Evolutionary conservation across 2,329 filamentous ascomycete genomes (phyloP).

Genomic region (Waltergamsia citrina): DNA sequence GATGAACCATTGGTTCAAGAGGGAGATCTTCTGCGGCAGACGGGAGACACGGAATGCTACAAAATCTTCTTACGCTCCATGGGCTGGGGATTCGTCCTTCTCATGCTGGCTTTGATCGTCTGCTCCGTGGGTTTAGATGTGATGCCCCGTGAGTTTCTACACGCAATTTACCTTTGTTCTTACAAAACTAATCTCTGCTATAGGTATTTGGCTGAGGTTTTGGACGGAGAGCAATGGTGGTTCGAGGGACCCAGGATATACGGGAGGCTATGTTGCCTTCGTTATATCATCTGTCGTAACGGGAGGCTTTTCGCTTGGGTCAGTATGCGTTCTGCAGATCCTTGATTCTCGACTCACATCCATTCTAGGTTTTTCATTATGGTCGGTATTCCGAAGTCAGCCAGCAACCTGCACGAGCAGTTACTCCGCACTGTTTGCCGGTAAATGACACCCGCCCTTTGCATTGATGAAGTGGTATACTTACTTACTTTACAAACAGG

Average conservation of each 20-base stretch:
- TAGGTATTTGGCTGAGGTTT: slow-evolving; percentile 5
- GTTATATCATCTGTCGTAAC: not conserved
- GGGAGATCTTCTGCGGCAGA: slow-evolving; percentile 15
- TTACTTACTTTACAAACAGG: slow-evolving; percentile 17
- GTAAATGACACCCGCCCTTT: slow-evolving; percentile 10
- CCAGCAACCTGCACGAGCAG: slow-evolving; percentile 11
- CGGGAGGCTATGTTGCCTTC: not conserved
- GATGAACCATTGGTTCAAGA: slow-evolving; percentile 1
- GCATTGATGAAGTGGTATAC: slow-evolving; percentile 17
- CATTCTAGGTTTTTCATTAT: slow-evolving; percentile 12
- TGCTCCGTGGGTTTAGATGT: slow-evolving; percentile 5
- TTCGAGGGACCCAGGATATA: not conserved
- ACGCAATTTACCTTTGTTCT: too few species aligned
- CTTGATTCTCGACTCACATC: not conserved
- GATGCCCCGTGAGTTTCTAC: too few species aligned
- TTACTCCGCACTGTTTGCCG: slow-evolving; percentile 12
- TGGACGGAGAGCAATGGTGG: slow-evolving; percentile 8
- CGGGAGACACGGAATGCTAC: slow-evolving; percentile 16
- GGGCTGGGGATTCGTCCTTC: slow-evolving; percentile 1
- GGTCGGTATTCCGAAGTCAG: slow-evolving; percentile 4
- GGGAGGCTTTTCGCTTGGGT: slow-evolving; percentile 9
- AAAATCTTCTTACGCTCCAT: slow-evolving; percentile 13
- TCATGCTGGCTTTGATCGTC: slow-evolving; percentile 2
- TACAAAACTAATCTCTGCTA: too few species aligned
- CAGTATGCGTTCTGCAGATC: not conserved